Base-by-base conservation (phyloP, 768 basidiomycete species). In the Boletales sp. region DNA sequence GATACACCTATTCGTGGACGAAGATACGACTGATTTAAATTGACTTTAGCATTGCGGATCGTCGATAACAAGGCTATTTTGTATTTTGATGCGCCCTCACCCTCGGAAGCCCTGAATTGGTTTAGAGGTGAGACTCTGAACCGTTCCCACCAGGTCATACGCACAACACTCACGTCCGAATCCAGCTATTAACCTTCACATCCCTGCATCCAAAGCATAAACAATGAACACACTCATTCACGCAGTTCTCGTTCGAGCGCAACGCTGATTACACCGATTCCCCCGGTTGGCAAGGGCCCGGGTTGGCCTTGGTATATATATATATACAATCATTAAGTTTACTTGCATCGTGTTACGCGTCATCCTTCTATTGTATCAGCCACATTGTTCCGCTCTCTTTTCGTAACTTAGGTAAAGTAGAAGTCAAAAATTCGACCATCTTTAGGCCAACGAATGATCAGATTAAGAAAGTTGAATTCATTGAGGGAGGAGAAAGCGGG, bases 51-150 rank as follows among this genome's bases (percentile, higher is more conserved):
- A 45, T 78, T 94, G 36, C 88, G 91, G 32, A 77, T 94, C 51
- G 92, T 94, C 37, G 91, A 94, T 64, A 91, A 92, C 73, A 93
- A 92, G 66, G 90, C 90, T 14, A 88, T 94, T 49, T 72, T 94
- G 39, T 94, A 94, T 65, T 92, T 94, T 63, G 87, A 91, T 62
- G 86, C 86, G 35, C 86, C 87, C 18, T 82, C 87, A 8, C 81
- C 89, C 18, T 90, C 89, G 48, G 88, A 90, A 57, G 90, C 90
- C 35, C 66, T 93, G 63, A 91, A 84, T 57, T 93, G 90, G 90
- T 93, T 85, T 75, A 80, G 90, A 82, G 90, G 90, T 90, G 36
- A 9, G 10, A 39, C 11, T n/a, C 6, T 28, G 28, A 0, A 72
- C 63, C 31, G 11, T 9, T 15, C 25, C n/a, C n/a, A 41, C n/a